These are phyloP conservation scores for Pichia sp. DNA, from an alignment of 1,139 yeast species.

Conservation along the genomic window DNA sequence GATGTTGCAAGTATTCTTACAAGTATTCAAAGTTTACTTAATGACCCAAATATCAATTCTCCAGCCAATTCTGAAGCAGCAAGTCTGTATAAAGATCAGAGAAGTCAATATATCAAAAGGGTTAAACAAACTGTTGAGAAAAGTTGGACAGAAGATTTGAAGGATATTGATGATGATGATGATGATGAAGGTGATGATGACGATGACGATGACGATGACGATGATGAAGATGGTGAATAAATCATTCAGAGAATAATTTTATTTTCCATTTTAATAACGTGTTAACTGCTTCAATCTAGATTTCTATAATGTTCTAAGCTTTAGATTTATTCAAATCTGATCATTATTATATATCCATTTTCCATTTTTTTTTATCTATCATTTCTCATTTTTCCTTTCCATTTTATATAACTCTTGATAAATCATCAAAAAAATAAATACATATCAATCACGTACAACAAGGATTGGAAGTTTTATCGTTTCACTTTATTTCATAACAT, in stretches of 20 bases:
- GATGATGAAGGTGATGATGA: conserved; percentile 46
- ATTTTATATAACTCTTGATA: neutral
- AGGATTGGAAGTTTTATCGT: neutral
- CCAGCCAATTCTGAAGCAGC: conserved; percentile 99
- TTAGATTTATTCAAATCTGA: neutral
- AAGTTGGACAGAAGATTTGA: conserved; percentile 67
- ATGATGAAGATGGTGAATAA: conserved; percentile 11
- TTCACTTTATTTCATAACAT: too few relatives aligned
- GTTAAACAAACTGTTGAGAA: conserved; percentile 92
- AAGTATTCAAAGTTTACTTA: conserved; percentile 75
- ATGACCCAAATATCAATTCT: conserved; percentile 93
- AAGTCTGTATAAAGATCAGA: conserved; percentile 87
- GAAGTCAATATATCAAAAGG: conserved; percentile 83
- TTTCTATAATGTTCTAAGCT: neutral
- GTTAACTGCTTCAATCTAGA: neutral
- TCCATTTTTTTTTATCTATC: neutral
- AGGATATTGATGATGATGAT: conserved; percentile 61
- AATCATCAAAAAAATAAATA: neutral
- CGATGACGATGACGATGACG: conserved; percentile 27
- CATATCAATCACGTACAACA: neutral
- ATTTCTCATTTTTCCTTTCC: neutral
- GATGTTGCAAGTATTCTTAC: conserved; percentile 97
- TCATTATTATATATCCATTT: neutral
- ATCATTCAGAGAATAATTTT: neutral
- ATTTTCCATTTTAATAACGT: neutral